phyloP scores from a whole-genome alignment of 1,139 yeast genomes.

The Hyphopichia wangnamkhiaoensis region DNA sequence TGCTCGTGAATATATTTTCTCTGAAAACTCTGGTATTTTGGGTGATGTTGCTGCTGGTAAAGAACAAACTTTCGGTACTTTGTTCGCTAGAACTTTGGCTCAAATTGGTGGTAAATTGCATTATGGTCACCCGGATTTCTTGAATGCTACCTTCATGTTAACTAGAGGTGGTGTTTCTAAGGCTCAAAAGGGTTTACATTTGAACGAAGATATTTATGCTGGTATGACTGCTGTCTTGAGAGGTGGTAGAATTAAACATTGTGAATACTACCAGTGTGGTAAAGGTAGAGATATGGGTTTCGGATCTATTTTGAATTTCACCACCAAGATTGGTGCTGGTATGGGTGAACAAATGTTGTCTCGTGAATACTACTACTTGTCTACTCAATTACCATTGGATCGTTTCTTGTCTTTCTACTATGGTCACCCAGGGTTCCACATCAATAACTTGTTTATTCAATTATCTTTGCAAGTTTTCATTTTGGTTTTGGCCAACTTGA shows the following conservation, averaged over 20 bases:
- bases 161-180: conserved; percentile 99
- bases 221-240: conserved; percentile 98
- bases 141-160: conserved; percentile 90
- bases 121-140: conserved; percentile 99
- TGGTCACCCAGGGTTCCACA: conserved; percentile 99
- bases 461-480: conserved; percentile 90
- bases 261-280: conserved; percentile 99
- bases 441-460: conserved; percentile 94
- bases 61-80: conserved; percentile 98
- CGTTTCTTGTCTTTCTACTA: conserved; percentile 96
- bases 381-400: conserved; percentile 95
- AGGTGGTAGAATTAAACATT: conserved; percentile 99
- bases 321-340: conserved; percentile 99
- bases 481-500: conserved; percentile 89
- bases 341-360: conserved; percentile 99
- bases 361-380: conserved; percentile 95
- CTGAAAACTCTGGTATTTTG: conserved; percentile 96
- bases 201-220: conserved; percentile 98
- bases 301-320: conserved; percentile 96
- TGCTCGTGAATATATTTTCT: conserved; percentile 98
- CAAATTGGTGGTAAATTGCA: conserved; percentile 99
- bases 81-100: conserved; percentile 95
- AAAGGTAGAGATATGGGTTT: conserved; percentile 99
- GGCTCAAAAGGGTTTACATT: conserved; percentile 97
- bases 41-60: conserved; percentile 99